These are phyloP conservation scores for Coemansia biformis DNA, from an alignment of 192 early-diverging fungal species.

Conservation along the genomic window DNA sequence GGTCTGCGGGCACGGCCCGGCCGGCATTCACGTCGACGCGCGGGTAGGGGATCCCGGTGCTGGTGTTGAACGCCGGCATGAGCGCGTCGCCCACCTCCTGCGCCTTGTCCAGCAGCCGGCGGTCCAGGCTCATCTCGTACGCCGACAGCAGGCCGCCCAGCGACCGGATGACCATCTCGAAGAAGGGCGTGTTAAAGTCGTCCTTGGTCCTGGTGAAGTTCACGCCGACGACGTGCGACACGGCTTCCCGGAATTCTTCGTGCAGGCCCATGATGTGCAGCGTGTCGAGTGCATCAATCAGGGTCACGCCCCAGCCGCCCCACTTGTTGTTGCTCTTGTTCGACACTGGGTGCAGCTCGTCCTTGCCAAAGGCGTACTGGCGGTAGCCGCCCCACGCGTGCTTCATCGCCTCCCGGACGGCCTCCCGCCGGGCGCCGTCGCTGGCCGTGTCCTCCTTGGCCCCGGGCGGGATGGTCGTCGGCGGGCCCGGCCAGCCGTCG, in stretches of 20 bases:
- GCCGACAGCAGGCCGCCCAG: slow-evolving; percentile 78
- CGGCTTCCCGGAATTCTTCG: slow-evolving; percentile 70
- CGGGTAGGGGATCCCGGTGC: slow-evolving; percentile 69
- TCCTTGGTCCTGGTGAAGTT: slow-evolving; percentile 49
- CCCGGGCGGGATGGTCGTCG: slow-evolving; percentile 23
- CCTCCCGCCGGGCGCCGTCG: slow-evolving; percentile 31
- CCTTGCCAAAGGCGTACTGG: slow-evolving; percentile 41
- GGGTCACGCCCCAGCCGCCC: slow-evolving; percentile 58
- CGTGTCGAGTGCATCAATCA: slow-evolving; percentile 85
- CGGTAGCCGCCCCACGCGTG: slow-evolving; percentile 50
- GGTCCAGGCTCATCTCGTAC: slow-evolving; percentile 75
- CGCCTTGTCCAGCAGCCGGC: slow-evolving; percentile 63
- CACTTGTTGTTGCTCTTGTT: slow-evolving; percentile 43
- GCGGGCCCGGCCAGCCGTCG: slow-evolving; percentile 33
- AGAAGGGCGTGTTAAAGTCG: slow-evolving; percentile 58
- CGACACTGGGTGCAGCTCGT: slow-evolving; percentile 46
- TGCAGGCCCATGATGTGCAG: slow-evolving; percentile 78
- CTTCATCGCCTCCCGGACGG: slow-evolving; percentile 40
- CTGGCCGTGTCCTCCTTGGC: slow-evolving; percentile 10
- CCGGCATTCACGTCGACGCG: slow-evolving; percentile 52
- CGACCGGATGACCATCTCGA: slow-evolving; percentile 80
- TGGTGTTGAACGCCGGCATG: slow-evolving; percentile 68
- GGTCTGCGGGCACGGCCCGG: slow-evolving; percentile 14
- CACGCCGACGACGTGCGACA: slow-evolving; percentile 58
- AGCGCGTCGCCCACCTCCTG: slow-evolving; percentile 62